Conservation (phyloP, 1,284 basidiomycete genomes). For the Gymnopus androsaceus region DNA sequence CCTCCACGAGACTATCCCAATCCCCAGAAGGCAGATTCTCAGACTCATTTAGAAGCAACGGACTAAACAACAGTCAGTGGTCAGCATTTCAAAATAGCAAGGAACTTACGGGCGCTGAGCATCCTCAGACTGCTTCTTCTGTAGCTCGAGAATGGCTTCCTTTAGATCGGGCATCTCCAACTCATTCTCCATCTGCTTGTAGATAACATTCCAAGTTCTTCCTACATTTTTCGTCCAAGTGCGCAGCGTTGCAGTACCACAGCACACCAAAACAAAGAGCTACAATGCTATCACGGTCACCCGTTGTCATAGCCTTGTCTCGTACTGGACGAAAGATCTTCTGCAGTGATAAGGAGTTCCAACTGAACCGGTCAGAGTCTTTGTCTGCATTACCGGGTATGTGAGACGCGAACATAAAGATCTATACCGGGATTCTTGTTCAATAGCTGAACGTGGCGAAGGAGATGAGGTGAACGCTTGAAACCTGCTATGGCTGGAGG, state of each 20-base stretch:
- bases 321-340: constrained; percentile 13
- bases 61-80: too few species aligned
- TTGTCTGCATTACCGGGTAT: too few species aligned
- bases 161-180: constrained; percentile 13
- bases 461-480: constrained; percentile 14
- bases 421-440: constrained; percentile 11
- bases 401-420: constrained; percentile 10
- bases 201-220: constrained; percentile 3
- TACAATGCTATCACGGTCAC: constrained; percentile 15
- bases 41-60: too few species aligned
- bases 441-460: constrained; percentile 7
- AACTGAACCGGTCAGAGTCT: too few species aligned
- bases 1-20: too few species aligned
- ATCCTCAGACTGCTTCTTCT: constrained; percentile 11
- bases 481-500: constrained; percentile 10
- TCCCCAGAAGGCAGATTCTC: too few species aligned
- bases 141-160: constrained; percentile 16
- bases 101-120: constrained; percentile 24
- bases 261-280: constrained; percentile 15
- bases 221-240: background rate
- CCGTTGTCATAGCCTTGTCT: constrained; percentile 20
- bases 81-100: too few species aligned
- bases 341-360: too few species aligned
- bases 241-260: constrained; percentile 13
- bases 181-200: constrained; percentile 18